Conservation (phyloP, 164 flowering plant genomes). For the Magnolia officinalis region DNA sequence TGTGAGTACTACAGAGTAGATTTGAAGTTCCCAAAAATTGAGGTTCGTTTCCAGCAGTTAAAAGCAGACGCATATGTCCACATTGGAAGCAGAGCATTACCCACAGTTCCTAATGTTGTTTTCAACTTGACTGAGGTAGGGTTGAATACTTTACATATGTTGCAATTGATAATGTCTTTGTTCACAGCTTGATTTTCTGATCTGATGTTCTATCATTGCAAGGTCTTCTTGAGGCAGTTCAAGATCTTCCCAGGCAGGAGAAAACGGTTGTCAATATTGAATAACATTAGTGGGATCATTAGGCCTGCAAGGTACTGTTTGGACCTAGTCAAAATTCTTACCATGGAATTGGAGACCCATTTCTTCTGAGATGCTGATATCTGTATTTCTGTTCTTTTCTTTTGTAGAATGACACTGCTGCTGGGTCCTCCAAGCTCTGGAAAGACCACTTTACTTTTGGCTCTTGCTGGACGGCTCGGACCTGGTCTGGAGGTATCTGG, state of each 20-base stretch:
- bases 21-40: conserved; percentile 83
- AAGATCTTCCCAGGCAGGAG: conserved; percentile 51
- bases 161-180: background rate
- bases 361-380: background rate
- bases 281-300: conserved; percentile 67
- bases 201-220: background rate
- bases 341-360: background rate
- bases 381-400: background rate
- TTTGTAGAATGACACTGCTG: conserved; percentile 72
- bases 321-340: background rate
- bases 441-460: conserved; percentile 90
- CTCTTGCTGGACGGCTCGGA: conserved; percentile 88
- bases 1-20: conserved; percentile 54
- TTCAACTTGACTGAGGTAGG: conserved; percentile 81
- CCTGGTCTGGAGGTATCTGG: conserved; percentile 60
- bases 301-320: conserved; percentile 76
- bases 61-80: conserved; percentile 71
- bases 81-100: conserved; percentile 88
- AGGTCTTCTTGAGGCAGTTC: conserved; percentile 75
- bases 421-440: conserved; percentile 99
- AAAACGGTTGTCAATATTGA: conserved; percentile 61
- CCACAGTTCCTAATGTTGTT: conserved; percentile 87
- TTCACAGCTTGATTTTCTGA: background rate
- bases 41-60: conserved; percentile 76
- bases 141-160: background rate